phyloP scores from a whole-genome alignment of 1,139 yeast species.

The Candida labiduridarum region DNA sequence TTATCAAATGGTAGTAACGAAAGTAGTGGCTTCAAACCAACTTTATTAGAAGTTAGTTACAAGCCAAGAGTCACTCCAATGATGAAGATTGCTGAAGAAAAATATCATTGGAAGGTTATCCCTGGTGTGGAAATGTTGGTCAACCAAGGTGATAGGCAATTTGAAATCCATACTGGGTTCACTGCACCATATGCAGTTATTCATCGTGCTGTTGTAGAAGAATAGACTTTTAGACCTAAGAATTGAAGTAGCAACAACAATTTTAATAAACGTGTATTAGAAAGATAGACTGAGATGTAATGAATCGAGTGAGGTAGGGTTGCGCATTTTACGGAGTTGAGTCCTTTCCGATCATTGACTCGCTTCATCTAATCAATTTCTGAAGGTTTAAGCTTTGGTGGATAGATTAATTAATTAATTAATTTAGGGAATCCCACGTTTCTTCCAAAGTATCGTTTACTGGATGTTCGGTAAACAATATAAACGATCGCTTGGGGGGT shows the following conservation, averaged over 20 bases:
- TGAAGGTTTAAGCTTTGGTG: too few relatives aligned
- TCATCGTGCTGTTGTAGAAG: constrained; percentile 56
- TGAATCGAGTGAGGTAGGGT: too few relatives aligned
- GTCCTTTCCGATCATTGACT: too few relatives aligned
- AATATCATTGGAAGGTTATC: constrained; percentile 67
- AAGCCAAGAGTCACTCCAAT: constrained; percentile 85
- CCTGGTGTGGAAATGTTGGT: constrained; percentile 92
- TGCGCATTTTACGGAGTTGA: too few relatives aligned
- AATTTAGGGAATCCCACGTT: not conserved
- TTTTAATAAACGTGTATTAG: not conserved
- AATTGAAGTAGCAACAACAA: not conserved
- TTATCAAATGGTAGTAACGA: constrained; percentile 37
- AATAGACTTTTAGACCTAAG: constrained; percentile 11
- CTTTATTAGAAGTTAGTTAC: constrained; percentile 88
- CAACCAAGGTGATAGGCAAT: constrained; percentile 90
- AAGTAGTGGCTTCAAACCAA: constrained; percentile 44
- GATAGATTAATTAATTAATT: not conserved
- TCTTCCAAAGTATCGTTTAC: not conserved
- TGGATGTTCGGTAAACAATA: not conserved
- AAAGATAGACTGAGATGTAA: too few relatives aligned
- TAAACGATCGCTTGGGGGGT: not conserved
- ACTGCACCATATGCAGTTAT: constrained; percentile 63
- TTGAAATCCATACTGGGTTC: constrained; percentile 74
- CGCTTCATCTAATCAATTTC: too few relatives aligned
- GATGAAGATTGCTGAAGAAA: constrained; percentile 70